These are phyloP conservation scores for Stagonosporopsis tanaceti DNA, from an alignment of 2,329 filamentous ascomycete species.

Conservation along the genomic window DNA sequence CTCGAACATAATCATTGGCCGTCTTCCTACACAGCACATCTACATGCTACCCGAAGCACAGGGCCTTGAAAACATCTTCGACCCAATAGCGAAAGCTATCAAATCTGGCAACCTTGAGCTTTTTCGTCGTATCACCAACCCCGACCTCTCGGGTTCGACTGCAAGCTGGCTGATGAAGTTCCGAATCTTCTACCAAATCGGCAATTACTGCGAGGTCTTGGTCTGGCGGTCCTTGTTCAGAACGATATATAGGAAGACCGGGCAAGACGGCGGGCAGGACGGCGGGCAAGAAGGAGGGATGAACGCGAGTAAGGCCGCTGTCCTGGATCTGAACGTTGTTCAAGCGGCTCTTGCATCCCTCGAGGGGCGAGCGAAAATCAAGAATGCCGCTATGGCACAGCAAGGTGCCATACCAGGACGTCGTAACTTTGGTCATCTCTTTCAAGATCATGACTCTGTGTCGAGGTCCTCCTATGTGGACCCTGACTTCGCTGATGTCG, in stretches of 20 bases:
- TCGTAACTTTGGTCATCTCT: constrained; percentile 53
- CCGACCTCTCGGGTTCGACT: constrained; percentile 34
- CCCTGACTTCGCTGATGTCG: constrained; percentile 55
- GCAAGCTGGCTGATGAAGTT: constrained; percentile 75
- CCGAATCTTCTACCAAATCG: constrained; percentile 77
- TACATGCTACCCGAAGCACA: constrained; percentile 75
- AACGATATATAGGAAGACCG: constrained; percentile 79
- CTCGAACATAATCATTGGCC: constrained; percentile 82
- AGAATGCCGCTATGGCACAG: constrained; percentile 36
- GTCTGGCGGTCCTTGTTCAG: constrained; percentile 85
- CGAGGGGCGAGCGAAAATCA: constrained; percentile 61
- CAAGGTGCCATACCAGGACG: constrained; percentile 42
- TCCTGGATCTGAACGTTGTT: constrained; percentile 75
- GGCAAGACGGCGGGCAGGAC: constrained; percentile 71
- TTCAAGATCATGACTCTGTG: constrained; percentile 59
- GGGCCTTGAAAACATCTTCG: constrained; percentile 71
- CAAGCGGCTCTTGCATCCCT: constrained; percentile 69
- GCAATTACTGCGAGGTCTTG: constrained; percentile 79
- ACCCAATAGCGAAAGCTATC: constrained; percentile 76
- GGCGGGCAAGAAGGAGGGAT: constrained; percentile 65
- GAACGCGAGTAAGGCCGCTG: constrained; percentile 65
- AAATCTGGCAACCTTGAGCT: constrained; percentile 75
- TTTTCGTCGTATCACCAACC: constrained; percentile 74
- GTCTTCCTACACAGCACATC: constrained; percentile 75
- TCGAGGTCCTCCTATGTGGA: constrained; percentile 53